These are phyloP conservation scores for Phlebiopsis gigantea DNA, from an alignment of 768 basidiomycete genomes.

Conservation along the genomic window DNA sequence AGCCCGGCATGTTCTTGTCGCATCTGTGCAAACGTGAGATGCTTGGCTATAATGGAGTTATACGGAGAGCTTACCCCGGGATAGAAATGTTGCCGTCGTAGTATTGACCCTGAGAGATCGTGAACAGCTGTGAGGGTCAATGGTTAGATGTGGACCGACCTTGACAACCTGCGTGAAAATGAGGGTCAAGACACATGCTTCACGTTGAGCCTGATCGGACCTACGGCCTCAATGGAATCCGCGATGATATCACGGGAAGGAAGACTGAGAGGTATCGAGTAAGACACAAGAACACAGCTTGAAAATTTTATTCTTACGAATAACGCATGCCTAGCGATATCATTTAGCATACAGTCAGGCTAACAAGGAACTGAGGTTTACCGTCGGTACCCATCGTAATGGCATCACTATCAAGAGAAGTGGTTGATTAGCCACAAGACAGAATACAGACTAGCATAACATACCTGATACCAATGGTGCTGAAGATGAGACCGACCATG, in stretches of 20 bases:
- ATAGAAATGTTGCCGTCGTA: constrained; percentile 86
- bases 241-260: constrained; percentile 88
- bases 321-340: constrained; percentile 69
- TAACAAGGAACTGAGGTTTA: constrained; percentile 25
- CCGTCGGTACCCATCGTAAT: constrained; percentile 90
- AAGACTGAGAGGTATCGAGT: constrained; percentile 39
- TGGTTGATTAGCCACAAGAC: too few relatives aligned
- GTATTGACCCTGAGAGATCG: constrained; percentile 60
- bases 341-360: background rate
- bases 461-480: constrained; percentile 80
- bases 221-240: constrained; percentile 80
- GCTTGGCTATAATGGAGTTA: background rate
- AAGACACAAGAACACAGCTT: background rate
- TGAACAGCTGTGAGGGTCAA: background rate
- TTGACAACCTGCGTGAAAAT: background rate
- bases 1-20: constrained; percentile 93
- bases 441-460: too few relatives aligned
- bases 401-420: constrained; percentile 49
- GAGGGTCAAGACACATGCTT: constrained; percentile 1
- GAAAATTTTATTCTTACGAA: constrained; percentile 46
- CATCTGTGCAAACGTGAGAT: constrained; percentile 32
- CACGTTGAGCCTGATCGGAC: constrained; percentile 12
- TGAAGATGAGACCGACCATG: constrained; percentile 77
- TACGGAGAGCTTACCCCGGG: constrained; percentile 43
- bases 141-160: background rate